These are phyloP conservation scores for Verticillium tricorpus DNA, from an alignment of 2,329 filamentous ascomycete genomes.

Conservation along the genomic window DNA sequence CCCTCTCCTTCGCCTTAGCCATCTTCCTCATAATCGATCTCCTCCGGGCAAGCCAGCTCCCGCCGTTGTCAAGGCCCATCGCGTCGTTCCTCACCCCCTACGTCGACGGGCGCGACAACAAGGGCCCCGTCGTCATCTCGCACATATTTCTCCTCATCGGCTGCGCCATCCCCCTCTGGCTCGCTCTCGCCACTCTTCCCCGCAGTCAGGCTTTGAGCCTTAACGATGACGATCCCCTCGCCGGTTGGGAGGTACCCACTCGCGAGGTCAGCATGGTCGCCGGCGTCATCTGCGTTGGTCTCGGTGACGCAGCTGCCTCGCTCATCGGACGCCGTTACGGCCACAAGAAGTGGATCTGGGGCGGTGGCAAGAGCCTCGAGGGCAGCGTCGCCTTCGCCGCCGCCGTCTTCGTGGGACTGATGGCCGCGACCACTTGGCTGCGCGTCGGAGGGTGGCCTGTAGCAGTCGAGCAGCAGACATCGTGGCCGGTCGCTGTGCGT, in stretches of 20 bases:
- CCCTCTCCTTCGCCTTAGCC: constrained; percentile 72
- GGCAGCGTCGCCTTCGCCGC: constrained; percentile 76
- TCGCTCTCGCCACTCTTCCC: constrained; percentile 68
- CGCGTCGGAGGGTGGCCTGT: constrained; percentile 71
- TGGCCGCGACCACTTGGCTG: constrained; percentile 69
- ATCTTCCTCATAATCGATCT: constrained; percentile 87
- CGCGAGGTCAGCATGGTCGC: constrained; percentile 86
- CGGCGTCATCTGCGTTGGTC: constrained; percentile 88
- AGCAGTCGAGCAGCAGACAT: constrained; percentile 51
- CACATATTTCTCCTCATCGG: constrained; percentile 95
- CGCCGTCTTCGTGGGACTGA: constrained; percentile 73
- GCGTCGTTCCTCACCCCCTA: constrained; percentile 87
- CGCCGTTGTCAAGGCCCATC: constrained; percentile 80
- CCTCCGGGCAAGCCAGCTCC: constrained; percentile 84
- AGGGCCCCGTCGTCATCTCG: constrained; percentile 89
- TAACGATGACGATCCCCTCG: constrained; percentile 38
- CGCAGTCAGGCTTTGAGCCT: constrained; percentile 28
- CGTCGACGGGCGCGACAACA: constrained; percentile 87
- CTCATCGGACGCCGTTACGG: constrained; percentile 85
- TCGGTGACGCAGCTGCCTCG: constrained; percentile 91
- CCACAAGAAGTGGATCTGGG: constrained; percentile 90
- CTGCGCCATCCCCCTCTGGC: constrained; percentile 91
- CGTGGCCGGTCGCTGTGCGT: constrained; percentile 62
- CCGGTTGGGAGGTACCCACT: constrained; percentile 69
- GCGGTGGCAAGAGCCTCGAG: constrained; percentile 91